These are phyloP conservation scores for Fusarium sp. DNA, from an alignment of 2,329 filamentous ascomycete genomes.

Conservation along the genomic window DNA sequence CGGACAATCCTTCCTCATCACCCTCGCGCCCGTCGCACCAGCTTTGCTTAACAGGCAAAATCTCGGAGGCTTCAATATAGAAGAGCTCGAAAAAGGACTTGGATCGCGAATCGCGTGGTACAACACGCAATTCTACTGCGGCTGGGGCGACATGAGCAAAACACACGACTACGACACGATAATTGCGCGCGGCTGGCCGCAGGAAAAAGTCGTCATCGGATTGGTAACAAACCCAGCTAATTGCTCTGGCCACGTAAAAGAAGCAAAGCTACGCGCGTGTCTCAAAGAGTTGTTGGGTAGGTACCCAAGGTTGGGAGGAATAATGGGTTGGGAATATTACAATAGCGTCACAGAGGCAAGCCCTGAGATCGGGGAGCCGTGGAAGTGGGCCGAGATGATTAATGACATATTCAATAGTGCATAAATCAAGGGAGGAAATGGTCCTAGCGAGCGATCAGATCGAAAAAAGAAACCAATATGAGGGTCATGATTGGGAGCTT, in stretches of 20 bases:
- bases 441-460: conserved; percentile 7
- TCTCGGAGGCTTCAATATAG: conserved; percentile 83
- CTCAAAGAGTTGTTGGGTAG: conserved; percentile 54
- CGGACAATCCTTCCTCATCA: conserved; percentile 76
- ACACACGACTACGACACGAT: conserved; percentile 60
- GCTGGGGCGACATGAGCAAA: conserved; percentile 72
- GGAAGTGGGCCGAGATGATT: conserved; percentile 75
- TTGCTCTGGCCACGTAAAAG: conserved; percentile 63
- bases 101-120: conserved; percentile 80
- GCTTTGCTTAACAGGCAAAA: conserved; percentile 69
- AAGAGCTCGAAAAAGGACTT: conserved; percentile 72
- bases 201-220: conserved; percentile 79
- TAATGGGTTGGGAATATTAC: conserved; percentile 95
- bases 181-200: conserved; percentile 73
- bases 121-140: conserved; percentile 90
- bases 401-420: conserved; percentile 39
- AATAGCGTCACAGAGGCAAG: conserved; percentile 69
- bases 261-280: conserved; percentile 59
- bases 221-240: conserved; percentile 81
- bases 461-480: background rate
- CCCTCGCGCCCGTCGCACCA: conserved; percentile 82
- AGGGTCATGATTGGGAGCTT: conserved; percentile 15
- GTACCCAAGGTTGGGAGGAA: conserved; percentile 80
- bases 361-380: conserved; percentile 62
- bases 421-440: conserved; percentile 6